Evolutionary conservation across 2,329 filamentous ascomycete species (phyloP).

Genomic region (Aureobasidium sp.): DNA sequence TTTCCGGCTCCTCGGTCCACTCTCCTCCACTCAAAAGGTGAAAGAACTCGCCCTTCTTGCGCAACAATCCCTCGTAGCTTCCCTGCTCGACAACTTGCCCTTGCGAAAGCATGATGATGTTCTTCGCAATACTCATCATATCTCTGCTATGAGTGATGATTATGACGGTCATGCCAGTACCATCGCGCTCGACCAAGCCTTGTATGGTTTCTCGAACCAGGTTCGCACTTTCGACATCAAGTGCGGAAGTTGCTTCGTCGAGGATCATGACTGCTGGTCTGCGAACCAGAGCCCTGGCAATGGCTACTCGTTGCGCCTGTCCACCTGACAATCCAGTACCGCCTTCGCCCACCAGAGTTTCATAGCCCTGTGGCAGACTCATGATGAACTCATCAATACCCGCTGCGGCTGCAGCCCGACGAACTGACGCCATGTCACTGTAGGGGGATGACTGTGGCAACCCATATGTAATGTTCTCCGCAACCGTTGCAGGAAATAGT

Average conservation of each 20-base stretch:
- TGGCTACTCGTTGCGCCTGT: slow-evolving; percentile 73
- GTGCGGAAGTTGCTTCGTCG: slow-evolving; percentile 78
- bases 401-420: slow-evolving; percentile 46
- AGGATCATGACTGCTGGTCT: slow-evolving; percentile 67
- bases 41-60: slow-evolving; percentile 25
- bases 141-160: slow-evolving; percentile 75
- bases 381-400: slow-evolving; percentile 71
- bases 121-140: slow-evolving; percentile 79
- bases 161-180: slow-evolving; percentile 57
- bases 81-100: slow-evolving; percentile 62
- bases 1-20: slow-evolving; percentile 7
- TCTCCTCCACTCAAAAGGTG: slow-evolving; percentile 34
- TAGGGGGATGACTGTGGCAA: slow-evolving; percentile 50
- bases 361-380: slow-evolving; percentile 63
- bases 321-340: slow-evolving; percentile 70
- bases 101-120: slow-evolving; percentile 65
- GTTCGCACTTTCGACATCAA: slow-evolving; percentile 64
- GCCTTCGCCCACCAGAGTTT: slow-evolving; percentile 69
- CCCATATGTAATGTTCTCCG: slow-evolving; percentile 78
- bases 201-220: slow-evolving; percentile 58
- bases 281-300: slow-evolving; percentile 70
- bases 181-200: slow-evolving; percentile 38
- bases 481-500: slow-evolving; percentile 70
- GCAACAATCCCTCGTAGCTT: slow-evolving; percentile 53
- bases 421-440: slow-evolving; percentile 40